A percentile compares a stretch with the other conserved stretches of the same genome.
These are phyloP conservation scores for Entomortierella lignicola DNA, from an alignment of 192 early-diverging fungal species.

Conservation along the genomic window DNA sequence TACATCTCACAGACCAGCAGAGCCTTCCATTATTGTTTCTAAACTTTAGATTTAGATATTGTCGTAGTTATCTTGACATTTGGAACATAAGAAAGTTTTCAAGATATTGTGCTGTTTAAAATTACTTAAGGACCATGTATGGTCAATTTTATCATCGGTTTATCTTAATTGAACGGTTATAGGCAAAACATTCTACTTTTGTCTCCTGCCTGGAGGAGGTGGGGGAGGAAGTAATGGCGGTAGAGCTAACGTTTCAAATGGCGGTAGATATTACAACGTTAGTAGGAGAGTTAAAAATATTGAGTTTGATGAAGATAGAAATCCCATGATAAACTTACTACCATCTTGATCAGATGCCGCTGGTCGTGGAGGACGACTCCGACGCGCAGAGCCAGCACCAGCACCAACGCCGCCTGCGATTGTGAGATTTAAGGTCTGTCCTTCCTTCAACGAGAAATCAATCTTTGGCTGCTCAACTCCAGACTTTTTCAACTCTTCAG, in stretches of 20 bases:
- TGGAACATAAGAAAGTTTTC: too few species aligned
- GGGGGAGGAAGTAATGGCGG: slow-evolving; percentile 46
- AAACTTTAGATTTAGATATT: slow-evolving; percentile 8
- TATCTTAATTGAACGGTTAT: background rate
- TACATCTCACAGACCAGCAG: background rate
- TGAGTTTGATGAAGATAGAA: too few species aligned
- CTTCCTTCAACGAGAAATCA: slow-evolving; percentile 85
- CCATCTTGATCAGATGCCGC: slow-evolving; percentile 22
- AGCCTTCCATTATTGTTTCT: slow-evolving; percentile 3
- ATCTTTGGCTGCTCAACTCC: slow-evolving; percentile 63
- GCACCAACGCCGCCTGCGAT: slow-evolving; percentile 64
- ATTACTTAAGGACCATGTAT: too few species aligned
- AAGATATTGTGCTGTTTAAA: too few species aligned
- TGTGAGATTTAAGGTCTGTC: slow-evolving; percentile 80
- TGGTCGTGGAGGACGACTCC: slow-evolving; percentile 35
- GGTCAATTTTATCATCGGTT: background rate
- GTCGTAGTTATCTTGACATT: too few species aligned
- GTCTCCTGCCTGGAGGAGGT: slow-evolving; percentile 44
- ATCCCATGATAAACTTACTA: background rate
- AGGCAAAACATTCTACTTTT: background rate
- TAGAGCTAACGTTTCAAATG: slow-evolving; percentile 9
- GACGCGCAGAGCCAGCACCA: slow-evolving; percentile 26
- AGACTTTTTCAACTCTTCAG: slow-evolving; percentile 44
- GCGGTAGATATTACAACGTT: background rate
- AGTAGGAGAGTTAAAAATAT: too few species aligned